Evolutionary conservation across 306 rosid genomes (phyloP).

Genomic region (Luffa acutangula): DNA sequence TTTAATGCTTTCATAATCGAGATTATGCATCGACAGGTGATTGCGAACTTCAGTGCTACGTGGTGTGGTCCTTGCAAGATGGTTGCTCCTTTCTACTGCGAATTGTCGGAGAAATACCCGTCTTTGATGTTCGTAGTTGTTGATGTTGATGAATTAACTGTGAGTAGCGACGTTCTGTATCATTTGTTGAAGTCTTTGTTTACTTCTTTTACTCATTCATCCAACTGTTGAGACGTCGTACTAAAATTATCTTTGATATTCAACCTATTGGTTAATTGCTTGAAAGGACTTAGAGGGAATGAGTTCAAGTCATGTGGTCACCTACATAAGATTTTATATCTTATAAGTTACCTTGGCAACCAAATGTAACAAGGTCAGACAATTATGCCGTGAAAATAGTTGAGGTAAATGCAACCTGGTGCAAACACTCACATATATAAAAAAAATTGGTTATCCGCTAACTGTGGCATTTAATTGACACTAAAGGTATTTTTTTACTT

Average conservation of each 20-base stretch:
- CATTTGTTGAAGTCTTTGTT: neutral
- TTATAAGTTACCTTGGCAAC: too few relatives aligned
- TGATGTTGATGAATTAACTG: conserved; percentile 88
- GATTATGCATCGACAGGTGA: conserved; percentile 43
- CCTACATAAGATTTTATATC: too few relatives aligned
- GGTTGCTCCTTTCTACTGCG: conserved; percentile 58
- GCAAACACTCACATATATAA: too few relatives aligned
- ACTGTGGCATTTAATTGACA: neutral
- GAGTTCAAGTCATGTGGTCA: too few relatives aligned
- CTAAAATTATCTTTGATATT: neutral
- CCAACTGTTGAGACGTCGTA: neutral
- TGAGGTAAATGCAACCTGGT: too few relatives aligned
- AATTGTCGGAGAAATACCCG: conserved; percentile 71
- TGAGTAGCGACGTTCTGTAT: conserved; percentile 30
- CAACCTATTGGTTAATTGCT: neutral
- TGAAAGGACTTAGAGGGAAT: too few relatives aligned
- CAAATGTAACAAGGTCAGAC: too few relatives aligned
- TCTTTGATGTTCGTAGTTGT: conserved; percentile 70
- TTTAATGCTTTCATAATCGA: conserved; percentile 1
- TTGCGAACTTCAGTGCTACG: conserved; percentile 91
- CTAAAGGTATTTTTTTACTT: neutral
- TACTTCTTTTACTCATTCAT: neutral
- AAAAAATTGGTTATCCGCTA: neutral
- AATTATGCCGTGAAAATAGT: too few relatives aligned
- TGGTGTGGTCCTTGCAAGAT: conserved; percentile 98